Evolutionary conservation across 129 eudicot species (phyloP).

Genomic region (Tagetes erecta): DNA sequence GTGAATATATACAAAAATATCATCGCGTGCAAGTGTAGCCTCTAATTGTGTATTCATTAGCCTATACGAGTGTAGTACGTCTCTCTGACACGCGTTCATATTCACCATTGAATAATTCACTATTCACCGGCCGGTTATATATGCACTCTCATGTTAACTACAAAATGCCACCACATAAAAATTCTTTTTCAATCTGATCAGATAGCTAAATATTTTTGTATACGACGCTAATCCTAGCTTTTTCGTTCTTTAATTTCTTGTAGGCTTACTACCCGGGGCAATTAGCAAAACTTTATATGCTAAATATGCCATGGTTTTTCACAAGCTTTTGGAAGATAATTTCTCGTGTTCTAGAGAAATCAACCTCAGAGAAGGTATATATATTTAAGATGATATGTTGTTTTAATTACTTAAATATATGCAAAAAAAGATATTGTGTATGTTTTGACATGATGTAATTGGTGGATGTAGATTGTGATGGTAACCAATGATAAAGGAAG

Average conservation of each 20-base stretch:
- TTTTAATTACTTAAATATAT: too few species aligned
- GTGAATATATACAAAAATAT: too few species aligned
- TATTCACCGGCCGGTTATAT: too few species aligned
- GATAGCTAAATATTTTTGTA: background rate
- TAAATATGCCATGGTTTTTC: constrained; percentile 63
- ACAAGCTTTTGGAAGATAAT: constrained; percentile 54
- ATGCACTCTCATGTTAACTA: too few species aligned
- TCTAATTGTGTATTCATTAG: too few species aligned
- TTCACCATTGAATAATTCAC: too few species aligned
- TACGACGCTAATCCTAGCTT: background rate
- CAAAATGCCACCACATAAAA: too few species aligned
- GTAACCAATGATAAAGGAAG: constrained; percentile 41
- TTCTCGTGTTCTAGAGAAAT: constrained; percentile 55
- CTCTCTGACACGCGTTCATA: too few species aligned
- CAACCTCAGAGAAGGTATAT: constrained; percentile 56
- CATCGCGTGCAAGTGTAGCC: too few species aligned
- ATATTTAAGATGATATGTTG: background rate
- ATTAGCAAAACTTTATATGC: constrained; percentile 46
- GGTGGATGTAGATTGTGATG: constrained; percentile 39
- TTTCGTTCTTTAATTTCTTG: background rate
- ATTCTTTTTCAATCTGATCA: too few species aligned
- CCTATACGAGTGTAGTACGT: too few species aligned
- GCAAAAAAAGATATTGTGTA: background rate
- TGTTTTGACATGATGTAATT: constrained; percentile 6
- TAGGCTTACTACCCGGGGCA: constrained; percentile 71